Base-by-base conservation (phyloP, 805 yeast species). In the Candida yuanshanica region DNA sequence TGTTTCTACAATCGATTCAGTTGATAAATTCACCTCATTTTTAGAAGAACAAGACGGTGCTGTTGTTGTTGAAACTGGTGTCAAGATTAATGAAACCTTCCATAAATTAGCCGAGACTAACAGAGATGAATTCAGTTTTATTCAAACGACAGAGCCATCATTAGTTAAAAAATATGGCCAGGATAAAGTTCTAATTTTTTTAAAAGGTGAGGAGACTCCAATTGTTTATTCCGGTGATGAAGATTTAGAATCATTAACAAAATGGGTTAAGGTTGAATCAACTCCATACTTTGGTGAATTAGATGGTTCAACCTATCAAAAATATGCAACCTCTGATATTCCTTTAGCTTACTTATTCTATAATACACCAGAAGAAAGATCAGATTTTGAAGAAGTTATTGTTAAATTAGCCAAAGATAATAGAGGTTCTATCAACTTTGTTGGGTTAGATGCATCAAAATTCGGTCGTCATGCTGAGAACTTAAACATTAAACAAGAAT, bases 341-440 rank as follows among this genome's bases (percentile, higher is more conserved):
- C 99, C 99, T 48, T 67, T 93, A 51, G 95, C 87, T 41, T 91
- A 90, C 74, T 80, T 84, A 63, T 93, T 93, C 71, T 88, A 85
- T 70, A 77, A 75, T 52, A 66, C 73, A 37, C 74, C 74, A 37
- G 85, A 79, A 49, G 81, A 86, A 68, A 79, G 82, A 61, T 76
- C 65, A 29, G 72, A 69, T 27, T 74, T 77, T 50, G 66, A 67
- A 36, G 69, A 70, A 34, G 59, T 68, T 39, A 73, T 90, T 55
- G 66, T 60, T 46, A 74, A 78, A 41, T 67, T 84, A 56, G 95
- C 91, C 56, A 81, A 82, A 68, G 67, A 76, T 60, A 72, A 75
- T 67, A 79, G 87, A 70, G 96, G 95, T 48, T 74, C 77, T 59
- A 64, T 89, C 52, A 86, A 84, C 70, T 81, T 93, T 64, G 96